Percentiles rank a stretch among this genome's conserved stretches.
These are phyloP conservation scores for Elsinoe necatrix DNA, from an alignment of 2,329 filamentous ascomycete genomes.

Conservation along the genomic window DNA sequence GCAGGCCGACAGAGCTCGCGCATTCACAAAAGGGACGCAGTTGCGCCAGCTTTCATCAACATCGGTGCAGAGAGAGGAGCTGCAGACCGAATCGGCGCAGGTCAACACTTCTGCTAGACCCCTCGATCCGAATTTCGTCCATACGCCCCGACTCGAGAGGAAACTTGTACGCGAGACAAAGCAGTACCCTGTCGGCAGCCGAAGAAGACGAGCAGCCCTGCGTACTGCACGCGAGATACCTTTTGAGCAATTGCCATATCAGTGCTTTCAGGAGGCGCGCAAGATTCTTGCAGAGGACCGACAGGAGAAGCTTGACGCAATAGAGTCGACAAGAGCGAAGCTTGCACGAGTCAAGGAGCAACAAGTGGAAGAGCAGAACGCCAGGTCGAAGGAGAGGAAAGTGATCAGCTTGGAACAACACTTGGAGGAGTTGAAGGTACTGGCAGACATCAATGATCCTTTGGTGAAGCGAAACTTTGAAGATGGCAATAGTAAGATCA, in stretches of 20 bases:
- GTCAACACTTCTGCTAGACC: conserved; percentile 1
- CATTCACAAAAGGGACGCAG: background rate
- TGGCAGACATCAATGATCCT: conserved; percentile 92
- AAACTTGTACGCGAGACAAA: conserved; percentile 49
- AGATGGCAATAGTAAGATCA: conserved; percentile 66
- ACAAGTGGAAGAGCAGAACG: conserved; percentile 23
- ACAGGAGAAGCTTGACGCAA: conserved; percentile 66
- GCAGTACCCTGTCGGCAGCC: conserved; percentile 65
- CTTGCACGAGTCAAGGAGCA: conserved; percentile 59
- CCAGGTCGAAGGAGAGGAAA: conserved; percentile 50
- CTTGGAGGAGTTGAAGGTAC: conserved; percentile 72
- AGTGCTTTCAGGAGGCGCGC: conserved; percentile 94
- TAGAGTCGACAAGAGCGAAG: conserved; percentile 57
- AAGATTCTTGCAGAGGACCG: conserved; percentile 74
- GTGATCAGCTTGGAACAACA: conserved; percentile 62
- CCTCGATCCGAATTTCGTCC: conserved; percentile 61
- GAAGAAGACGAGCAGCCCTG: conserved; percentile 58
- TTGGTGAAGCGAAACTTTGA: conserved; percentile 89
- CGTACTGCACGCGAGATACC: conserved; percentile 58
- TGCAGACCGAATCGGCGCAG: background rate
- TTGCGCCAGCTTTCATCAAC: conserved; percentile 1
- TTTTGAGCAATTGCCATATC: conserved; percentile 90
- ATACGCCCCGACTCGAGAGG: conserved; percentile 55
- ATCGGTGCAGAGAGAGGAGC: background rate
- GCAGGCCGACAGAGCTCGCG: background rate